phyloP scores from a whole-genome alignment of 176 grass and related monocot species.

The Puccinellia tenuiflora region DNA sequence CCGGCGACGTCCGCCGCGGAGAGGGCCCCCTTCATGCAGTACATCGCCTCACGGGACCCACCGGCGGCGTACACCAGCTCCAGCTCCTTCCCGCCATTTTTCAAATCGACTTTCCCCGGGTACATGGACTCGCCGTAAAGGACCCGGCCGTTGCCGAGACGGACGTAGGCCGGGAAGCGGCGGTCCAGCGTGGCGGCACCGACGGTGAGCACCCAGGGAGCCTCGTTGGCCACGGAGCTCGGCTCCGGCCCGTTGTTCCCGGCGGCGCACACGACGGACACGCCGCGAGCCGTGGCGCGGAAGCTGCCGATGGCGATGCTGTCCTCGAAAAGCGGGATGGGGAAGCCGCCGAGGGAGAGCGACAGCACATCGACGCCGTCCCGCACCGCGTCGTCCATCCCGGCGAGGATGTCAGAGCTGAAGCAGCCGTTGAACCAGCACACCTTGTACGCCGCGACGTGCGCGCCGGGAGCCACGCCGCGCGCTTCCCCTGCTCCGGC shows the following conservation, averaged over 20 bases:
- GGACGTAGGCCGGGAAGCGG: slow-evolving; percentile 63
- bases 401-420: slow-evolving; percentile 90
- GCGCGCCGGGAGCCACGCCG: slow-evolving; percentile 56
- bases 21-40: slow-evolving; percentile 66
- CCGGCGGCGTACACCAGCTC: slow-evolving; percentile 56
- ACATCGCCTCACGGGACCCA: slow-evolving; percentile 47
- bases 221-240: slow-evolving; percentile 76
- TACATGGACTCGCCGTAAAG: slow-evolving; percentile 94
- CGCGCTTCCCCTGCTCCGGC: slow-evolving; percentile 45
- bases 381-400: slow-evolving; percentile 82
- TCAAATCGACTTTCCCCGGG: slow-evolving; percentile 52
- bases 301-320: slow-evolving; percentile 91
- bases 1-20: slow-evolving; percentile 43
- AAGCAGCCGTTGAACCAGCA: slow-evolving; percentile 94
- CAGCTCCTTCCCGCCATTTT: slow-evolving; percentile 62
- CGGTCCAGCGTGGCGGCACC: slow-evolving; percentile 64
- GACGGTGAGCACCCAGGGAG: slow-evolving; percentile 72
- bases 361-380: slow-evolving; percentile 80
- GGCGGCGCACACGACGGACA: slow-evolving; percentile 64
- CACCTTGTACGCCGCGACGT: slow-evolving; percentile 83
- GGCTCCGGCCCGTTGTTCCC: slow-evolving; percentile 67
- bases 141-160: slow-evolving; percentile 49
- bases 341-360: slow-evolving; percentile 76
- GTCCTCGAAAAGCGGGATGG: slow-evolving; percentile 89
- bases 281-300: slow-evolving; percentile 53